A percentile compares a stretch with the other conserved stretches of the same genome.
Conservation (phyloP, 495 filamentous ascomycete genomes). For the Aspergillus sclerotiicarbonarius region DNA sequence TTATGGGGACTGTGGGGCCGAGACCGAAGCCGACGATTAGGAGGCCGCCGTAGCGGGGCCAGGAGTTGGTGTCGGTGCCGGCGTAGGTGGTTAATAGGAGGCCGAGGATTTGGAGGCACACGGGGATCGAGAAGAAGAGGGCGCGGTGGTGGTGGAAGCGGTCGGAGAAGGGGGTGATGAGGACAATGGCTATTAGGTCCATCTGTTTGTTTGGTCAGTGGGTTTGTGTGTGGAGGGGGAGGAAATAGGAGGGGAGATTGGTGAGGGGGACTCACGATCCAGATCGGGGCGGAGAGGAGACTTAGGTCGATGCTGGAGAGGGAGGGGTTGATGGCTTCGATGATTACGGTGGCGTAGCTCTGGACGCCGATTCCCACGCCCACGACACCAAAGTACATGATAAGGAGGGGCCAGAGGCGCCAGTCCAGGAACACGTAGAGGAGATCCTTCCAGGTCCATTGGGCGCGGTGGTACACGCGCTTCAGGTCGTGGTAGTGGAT, state of each 20-base stretch:
- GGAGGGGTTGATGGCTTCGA: conserved; percentile 68
- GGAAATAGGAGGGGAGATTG: not conserved
- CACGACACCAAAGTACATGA: conserved; percentile 96
- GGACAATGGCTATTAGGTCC: conserved; percentile 83
- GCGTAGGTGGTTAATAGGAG: conserved; percentile 79
- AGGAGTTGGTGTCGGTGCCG: conserved; percentile 59
- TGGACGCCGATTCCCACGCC: conserved; percentile 89
- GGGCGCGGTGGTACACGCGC: conserved; percentile 68
- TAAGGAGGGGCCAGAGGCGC: conserved; percentile 76
- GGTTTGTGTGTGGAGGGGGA: not conserved
- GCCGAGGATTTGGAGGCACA: conserved; percentile 77
- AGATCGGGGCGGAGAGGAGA: conserved; percentile 84
- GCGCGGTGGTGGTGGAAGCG: conserved; percentile 80
- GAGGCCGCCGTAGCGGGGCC: conserved; percentile 86
- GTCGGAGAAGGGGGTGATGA: conserved; percentile 82
- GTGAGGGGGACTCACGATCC: conserved; percentile 61
- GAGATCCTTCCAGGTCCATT: conserved; percentile 70
- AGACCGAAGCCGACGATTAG: conserved; percentile 88
- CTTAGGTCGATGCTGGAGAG: conserved; percentile 75
- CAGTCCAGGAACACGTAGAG: conserved; percentile 71
- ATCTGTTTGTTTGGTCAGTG: conserved; percentile 47
- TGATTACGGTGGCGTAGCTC: conserved; percentile 82
- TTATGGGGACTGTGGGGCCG: conserved; percentile 86
- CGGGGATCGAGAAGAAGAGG: conserved; percentile 75
- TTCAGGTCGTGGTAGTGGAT: conserved; percentile 84